Evolutionary conservation across 2,329 filamentous ascomycete species (phyloP), one percentile per base, ranked within the genome.

Genomic region (Diaporthe sp.): DNA sequence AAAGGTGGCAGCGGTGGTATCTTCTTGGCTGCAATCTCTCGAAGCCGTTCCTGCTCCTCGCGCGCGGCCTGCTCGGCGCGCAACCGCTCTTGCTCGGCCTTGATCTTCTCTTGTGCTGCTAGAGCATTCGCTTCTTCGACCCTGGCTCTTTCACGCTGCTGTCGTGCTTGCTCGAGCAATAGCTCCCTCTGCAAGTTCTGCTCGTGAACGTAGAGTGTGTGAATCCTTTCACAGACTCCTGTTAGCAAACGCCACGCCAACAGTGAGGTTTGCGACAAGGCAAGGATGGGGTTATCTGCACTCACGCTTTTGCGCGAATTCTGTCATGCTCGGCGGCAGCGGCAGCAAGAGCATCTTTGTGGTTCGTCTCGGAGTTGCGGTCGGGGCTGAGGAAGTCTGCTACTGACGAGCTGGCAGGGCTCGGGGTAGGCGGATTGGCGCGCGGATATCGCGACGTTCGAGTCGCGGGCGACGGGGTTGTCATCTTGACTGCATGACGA

Each of bases 101-200:
- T 81, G 40, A 84, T 80, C 8, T 78, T 81, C 25, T 82, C 79
- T n/a, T 76, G 60, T 19, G 69, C 60, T 33, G 73, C 52, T 28
- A 57, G 33, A 30, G 68, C 52, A 8, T 55, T 71, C 9, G 74
- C 72, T 22, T 76, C 58, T 40, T 70, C 69, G 13, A 70, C 57
- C 30, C 35, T 67, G 17, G 71, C 40, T 80, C 80, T 45, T 75
- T 77, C 38, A 71, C 70, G 66, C 79, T 80, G 22, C 80, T 45
- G 68, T 5, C 72, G 78, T 35, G 81, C 80, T 74, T 77, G 30
- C 74, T 73, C 70, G 79, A 79, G 25, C 80, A 61, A 57, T 7
- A 70, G 78, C 28, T 82, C 80, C 35, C 76, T 77, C 74, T 78
- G 77, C 17, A 77, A 67, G 28, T 78, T 78, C 45, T 81, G 77